Evolutionary conservation across 2,329 filamentous ascomycete species (phyloP), one percentile per base, ranked within the genome.

Genomic region (Lasiodiplodia gonubiensis): DNA sequence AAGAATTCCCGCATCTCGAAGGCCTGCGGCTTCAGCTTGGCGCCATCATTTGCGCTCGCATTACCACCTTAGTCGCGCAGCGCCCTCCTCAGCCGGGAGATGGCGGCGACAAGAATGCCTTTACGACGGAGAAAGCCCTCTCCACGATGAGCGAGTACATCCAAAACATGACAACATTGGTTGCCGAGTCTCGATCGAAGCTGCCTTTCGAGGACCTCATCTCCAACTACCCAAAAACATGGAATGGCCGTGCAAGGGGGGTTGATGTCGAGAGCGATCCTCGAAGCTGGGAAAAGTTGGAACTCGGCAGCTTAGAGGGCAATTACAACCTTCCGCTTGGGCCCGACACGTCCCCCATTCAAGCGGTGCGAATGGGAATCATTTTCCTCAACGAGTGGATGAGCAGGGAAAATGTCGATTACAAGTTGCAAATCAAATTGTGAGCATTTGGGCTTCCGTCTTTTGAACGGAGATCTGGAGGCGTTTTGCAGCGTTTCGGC

Each of bases 301-400:
- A 72, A 33, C 72, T 75, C 4, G 74, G 73, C 3, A 74, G 76
- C 23, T 71, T 79, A 46, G 77, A 78, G 0, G 77, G 77, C 0
- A 73, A 74, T 0, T 83, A 80, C 67, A 78, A 76, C 48, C 71
- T 84, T 3, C 81, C 81, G 0, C 69, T 84, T 0, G 73, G 73
- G 1, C 70, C 72, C 12, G 77, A 80, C 33, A 82, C 80, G 0
- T 78, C 76, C 5, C 79, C 82, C 0, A 71, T 83, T n/a, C 76
- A 80, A 61, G 81, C 81, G 1, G 81, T 83, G 2, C 72, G 82
- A 0, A 81, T 83, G 46, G 82, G 80, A 0, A 70, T 80, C 23
- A 72, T 74, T 57, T 78, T 83, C 60, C 69, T 84, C 21, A 69
- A 70, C 25, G 82, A 84, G 71, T 84, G 81, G 75, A 77, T 80